Conservation (phyloP, 1,284 basidiomycete species). For the Rhizoctonia solani region DNA sequence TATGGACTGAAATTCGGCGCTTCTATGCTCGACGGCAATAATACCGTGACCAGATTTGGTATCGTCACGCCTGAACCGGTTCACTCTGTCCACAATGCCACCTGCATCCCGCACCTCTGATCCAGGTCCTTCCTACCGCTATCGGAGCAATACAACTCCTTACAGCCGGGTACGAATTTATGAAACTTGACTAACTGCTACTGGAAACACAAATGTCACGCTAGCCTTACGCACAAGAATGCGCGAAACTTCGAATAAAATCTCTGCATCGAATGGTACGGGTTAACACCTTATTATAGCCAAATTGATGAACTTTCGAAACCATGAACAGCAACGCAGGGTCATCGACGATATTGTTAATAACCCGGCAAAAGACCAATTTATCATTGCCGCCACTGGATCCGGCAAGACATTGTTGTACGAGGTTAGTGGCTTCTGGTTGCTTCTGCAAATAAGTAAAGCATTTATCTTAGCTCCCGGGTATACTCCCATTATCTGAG, state of each 20-base stretch:
- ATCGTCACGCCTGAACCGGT: no score
- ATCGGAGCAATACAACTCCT: no score
- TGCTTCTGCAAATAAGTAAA: neutral
- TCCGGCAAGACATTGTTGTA: slow-evolving; percentile 30
- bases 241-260: neutral
- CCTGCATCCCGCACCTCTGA: no score
- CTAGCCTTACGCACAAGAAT: slow-evolving; percentile 6
- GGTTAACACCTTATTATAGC: neutral
- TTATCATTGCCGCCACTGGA: slow-evolving; percentile 30
- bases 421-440: slow-evolving; percentile 5
- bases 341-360: slow-evolving; percentile 23
- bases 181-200: neutral
- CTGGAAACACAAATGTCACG: neutral
- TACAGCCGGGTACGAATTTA: neutral
- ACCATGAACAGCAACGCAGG: slow-evolving; percentile 4
- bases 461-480: slow-evolving; percentile 9
- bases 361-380: slow-evolving; percentile 14
- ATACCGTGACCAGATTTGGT: no score
- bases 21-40: no score
- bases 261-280: slow-evolving; percentile 11
- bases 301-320: no score
- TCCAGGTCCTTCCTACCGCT: no score
- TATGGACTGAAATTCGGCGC: no score
- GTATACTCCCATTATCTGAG: slow-evolving; percentile 2
- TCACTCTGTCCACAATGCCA: no score